Conservation (phyloP, 192 early-diverging fungal species). For the Coemansia nantahalensis region DNA sequence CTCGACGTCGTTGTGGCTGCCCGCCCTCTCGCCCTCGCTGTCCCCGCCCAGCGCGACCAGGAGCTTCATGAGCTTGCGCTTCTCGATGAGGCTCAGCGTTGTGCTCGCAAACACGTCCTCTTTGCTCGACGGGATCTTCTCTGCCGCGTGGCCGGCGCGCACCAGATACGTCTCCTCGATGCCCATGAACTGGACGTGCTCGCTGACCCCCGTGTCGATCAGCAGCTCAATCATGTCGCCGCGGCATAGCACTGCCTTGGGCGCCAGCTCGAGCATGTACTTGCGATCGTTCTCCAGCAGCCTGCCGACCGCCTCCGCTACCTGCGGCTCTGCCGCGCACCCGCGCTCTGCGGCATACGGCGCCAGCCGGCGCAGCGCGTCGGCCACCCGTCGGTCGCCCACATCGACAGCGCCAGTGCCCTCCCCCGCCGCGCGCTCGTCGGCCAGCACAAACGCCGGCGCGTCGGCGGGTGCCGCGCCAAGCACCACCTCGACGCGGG, state of each 20-base stretch:
- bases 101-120: slow-evolving; percentile 88
- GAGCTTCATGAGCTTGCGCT: slow-evolving; percentile 89
- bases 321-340: background rate
- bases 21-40: slow-evolving; percentile 38
- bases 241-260: slow-evolving; percentile 64
- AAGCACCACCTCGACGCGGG: slow-evolving; percentile 9
- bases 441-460: slow-evolving; percentile 8
- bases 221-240: slow-evolving; percentile 73
- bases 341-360: slow-evolving; percentile 1
- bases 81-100: slow-evolving; percentile 74
- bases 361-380: slow-evolving; percentile 2
- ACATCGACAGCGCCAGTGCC: no score
- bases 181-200: slow-evolving; percentile 86
- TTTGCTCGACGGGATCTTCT: slow-evolving; percentile 81
- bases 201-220: slow-evolving; percentile 72
- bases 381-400: background rate
- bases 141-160: slow-evolving; percentile 43
- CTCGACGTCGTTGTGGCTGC: slow-evolving; percentile 16
- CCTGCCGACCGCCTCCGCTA: slow-evolving; percentile 1
- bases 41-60: slow-evolving; percentile 61
- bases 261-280: slow-evolving; percentile 38
- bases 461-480: background rate
- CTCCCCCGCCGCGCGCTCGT: background rate
- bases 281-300: slow-evolving; percentile 20
- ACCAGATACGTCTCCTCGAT: slow-evolving; percentile 67